A percentile compares a stretch with the other conserved stretches of the same genome.
These are phyloP conservation scores for Yamadazyma olivae DNA, from an alignment of 805 yeast genomes.

Conservation along the genomic window DNA sequence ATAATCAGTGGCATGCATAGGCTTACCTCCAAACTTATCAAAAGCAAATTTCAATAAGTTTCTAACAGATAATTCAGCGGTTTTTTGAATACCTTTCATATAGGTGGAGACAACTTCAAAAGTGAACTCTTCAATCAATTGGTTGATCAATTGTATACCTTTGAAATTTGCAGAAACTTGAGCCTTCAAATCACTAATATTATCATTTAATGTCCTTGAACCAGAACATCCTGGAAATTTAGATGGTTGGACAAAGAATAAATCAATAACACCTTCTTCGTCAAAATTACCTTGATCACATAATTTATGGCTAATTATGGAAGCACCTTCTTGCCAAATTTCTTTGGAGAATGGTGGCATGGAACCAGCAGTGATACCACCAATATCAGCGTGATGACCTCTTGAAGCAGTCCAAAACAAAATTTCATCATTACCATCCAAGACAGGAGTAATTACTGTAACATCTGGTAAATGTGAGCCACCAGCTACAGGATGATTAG, in stretches of 20 bases:
- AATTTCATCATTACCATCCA: constrained; percentile 8
- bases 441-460: constrained; percentile 19
- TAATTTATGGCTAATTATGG: constrained; percentile 11
- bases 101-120: constrained; percentile 57
- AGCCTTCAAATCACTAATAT: constrained; percentile 59
- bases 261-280: constrained; percentile 11
- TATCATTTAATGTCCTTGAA: constrained; percentile 7
- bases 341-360: constrained; percentile 10
- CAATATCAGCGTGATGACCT: constrained; percentile 17
- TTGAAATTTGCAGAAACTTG: constrained; percentile 82
- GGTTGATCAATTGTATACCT: constrained; percentile 62
- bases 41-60: constrained; percentile 14
- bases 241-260: constrained; percentile 14
- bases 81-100: constrained; percentile 80
- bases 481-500: constrained; percentile 79
- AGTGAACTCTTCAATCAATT: constrained; percentile 58
- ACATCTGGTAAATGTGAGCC: constrained; percentile 80
- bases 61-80: constrained; percentile 71
- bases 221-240: constrained; percentile 14
- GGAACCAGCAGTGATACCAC: constrained; percentile 16
- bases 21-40: constrained; percentile 37
- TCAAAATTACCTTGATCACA: constrained; percentile 12
- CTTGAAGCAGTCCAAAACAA: constrained; percentile 17
- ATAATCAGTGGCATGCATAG: constrained; percentile 12
- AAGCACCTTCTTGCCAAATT: constrained; percentile 14